A percentile compares a stretch with the other conserved stretches of the same genome.
Conservation (phyloP, 2,329 filamentous ascomycete species). For the Penicillium sp. region DNA sequence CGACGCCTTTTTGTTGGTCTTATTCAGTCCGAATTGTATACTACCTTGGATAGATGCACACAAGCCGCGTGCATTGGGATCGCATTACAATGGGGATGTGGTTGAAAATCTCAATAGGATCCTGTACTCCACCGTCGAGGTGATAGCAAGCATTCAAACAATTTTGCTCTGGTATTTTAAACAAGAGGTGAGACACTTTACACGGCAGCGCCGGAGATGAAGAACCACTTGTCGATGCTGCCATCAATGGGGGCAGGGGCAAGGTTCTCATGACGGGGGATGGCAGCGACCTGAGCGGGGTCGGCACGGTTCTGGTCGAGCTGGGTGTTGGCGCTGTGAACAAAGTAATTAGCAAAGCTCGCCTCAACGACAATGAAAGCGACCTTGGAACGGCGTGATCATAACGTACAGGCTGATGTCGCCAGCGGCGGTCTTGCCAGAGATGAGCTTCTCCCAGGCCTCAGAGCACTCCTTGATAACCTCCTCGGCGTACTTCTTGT, state of each 20-base stretch:
- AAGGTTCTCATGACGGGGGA: conserved; percentile 80
- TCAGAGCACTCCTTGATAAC: conserved; percentile 94
- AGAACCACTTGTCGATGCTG: conserved; percentile 99
- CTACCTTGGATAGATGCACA: no score
- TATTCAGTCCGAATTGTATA: not conserved
- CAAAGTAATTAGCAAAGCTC: conserved; percentile 17
- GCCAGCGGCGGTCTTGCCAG: conserved; percentile 79
- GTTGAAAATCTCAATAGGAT: not conserved
- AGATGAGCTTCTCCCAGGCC: conserved; percentile 95
- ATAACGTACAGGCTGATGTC: conserved; percentile 73
- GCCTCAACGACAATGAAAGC: not conserved
- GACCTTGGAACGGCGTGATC: not conserved
- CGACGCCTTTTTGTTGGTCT: not conserved
- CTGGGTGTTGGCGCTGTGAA: conserved; percentile 73
- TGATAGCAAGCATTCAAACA: conserved; percentile 10
- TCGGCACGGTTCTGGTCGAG: conserved; percentile 73
- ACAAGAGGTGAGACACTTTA: conserved; percentile 50
- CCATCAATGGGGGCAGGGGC: conserved; percentile 86
- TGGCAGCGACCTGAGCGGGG: conserved; percentile 70
- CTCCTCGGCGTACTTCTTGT: conserved; percentile 98
- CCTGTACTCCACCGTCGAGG: conserved; percentile 10
- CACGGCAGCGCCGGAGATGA: conserved; percentile 94
- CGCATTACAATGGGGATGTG: not conserved
- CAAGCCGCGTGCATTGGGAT: not conserved
- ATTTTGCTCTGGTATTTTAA: conserved; percentile 33